phyloP scores from a whole-genome alignment of 805 yeast genomes.

The Brettanomyces sp. region DNA sequence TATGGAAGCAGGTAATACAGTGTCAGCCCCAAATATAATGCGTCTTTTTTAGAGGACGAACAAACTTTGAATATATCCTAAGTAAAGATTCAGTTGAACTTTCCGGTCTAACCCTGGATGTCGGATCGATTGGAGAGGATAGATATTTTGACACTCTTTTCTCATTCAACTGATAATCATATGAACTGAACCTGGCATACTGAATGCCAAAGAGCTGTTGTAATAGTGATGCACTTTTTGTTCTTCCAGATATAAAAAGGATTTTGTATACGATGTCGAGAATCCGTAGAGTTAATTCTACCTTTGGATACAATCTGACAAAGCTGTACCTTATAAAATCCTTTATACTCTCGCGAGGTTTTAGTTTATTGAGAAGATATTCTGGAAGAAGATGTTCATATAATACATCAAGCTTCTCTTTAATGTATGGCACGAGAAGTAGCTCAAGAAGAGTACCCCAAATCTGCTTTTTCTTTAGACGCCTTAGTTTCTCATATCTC shows the following conservation, averaged over 20 bases:
- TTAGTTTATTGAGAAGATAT: constrained; percentile 39
- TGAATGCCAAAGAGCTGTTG: constrained; percentile 55
- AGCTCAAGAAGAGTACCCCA: constrained; percentile 46
- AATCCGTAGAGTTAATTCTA: constrained; percentile 37
- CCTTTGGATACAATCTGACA: constrained; percentile 51
- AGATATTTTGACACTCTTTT: constrained; percentile 9
- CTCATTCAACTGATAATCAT: constrained; percentile 37
- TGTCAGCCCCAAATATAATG: constrained; percentile 21
- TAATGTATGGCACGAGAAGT: constrained; percentile 59
- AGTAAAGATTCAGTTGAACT: constrained; percentile 28
- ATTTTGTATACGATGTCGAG: constrained; percentile 50
- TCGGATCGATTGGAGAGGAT: background rate
- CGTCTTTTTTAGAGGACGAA: constrained; percentile 17
- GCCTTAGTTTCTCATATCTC: constrained; percentile 38
- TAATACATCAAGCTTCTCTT: constrained; percentile 55
- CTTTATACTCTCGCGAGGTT: constrained; percentile 17
- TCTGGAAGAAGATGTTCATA: constrained; percentile 58
- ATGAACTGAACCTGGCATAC: constrained; percentile 50
- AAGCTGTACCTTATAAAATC: constrained; percentile 30
- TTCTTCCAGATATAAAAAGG: constrained; percentile 55
- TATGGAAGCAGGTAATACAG: constrained; percentile 71
- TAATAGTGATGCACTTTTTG: constrained; percentile 52
- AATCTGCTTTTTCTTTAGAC: constrained; percentile 46
- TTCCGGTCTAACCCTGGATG: constrained; percentile 24
- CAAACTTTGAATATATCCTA: constrained; percentile 4